Conservation (phyloP, 495 filamentous ascomycete species). For the Filosporella fistucella region DNA sequence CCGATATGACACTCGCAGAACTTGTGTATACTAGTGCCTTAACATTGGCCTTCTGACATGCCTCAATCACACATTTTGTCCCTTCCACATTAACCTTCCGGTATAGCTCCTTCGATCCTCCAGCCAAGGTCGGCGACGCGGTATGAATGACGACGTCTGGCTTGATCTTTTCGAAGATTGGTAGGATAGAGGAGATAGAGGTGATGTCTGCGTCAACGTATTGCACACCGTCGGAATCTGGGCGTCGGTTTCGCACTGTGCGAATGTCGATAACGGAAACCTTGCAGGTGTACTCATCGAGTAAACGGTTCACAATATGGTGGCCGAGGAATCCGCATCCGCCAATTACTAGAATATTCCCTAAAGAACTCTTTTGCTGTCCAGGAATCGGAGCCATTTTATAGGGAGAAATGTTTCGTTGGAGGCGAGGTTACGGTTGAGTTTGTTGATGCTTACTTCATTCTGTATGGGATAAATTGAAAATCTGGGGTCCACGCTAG, state of each 20-base stretch:
- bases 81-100: constrained; percentile 92
- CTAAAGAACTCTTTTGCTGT: constrained; percentile 29
- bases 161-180: constrained; percentile 62
- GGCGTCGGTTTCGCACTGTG: constrained; percentile 68
- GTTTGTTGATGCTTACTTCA: too few relatives aligned
- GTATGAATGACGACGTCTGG: constrained; percentile 95
- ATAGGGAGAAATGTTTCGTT: too few relatives aligned
- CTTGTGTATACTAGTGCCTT: constrained; percentile 95
- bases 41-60: constrained; percentile 67
- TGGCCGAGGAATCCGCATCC: constrained; percentile 70
- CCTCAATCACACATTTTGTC: constrained; percentile 73
- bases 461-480: too few relatives aligned
- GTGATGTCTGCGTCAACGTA: constrained; percentile 92
- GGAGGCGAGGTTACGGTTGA: too few relatives aligned
- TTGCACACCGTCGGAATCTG: constrained; percentile 56
- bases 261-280: constrained; percentile 86
- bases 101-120: constrained; percentile 53
- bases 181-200: constrained; percentile 55
- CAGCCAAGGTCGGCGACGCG: constrained; percentile 64
- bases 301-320: constrained; percentile 59
- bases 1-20: constrained; percentile 81
- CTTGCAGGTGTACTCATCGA: constrained; percentile 48
- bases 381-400: constrained; percentile 5
- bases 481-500: too few relatives aligned
- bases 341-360: constrained; percentile 60